Conservation (phyloP, 2,329 filamentous ascomycete genomes). For the Colletotrichum lentis region DNA sequence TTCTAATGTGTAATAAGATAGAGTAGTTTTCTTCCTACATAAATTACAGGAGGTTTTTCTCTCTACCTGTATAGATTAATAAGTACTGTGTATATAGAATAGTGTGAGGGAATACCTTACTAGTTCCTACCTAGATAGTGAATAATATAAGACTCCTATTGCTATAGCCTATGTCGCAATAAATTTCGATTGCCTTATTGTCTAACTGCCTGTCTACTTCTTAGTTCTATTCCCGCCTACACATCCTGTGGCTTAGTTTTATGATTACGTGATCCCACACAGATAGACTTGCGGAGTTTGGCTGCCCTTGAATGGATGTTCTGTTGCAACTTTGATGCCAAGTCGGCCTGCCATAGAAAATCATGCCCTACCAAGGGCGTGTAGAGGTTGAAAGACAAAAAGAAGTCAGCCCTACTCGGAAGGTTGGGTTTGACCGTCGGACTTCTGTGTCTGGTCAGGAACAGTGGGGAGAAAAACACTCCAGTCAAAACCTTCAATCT, state of each 20-base stretch:
- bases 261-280: background rate
- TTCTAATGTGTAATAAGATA: too few relatives aligned
- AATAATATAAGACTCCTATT: too few relatives aligned
- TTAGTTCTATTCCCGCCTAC: too few relatives aligned
- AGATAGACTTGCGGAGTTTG: background rate
- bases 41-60: too few relatives aligned
- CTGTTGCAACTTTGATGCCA: background rate
- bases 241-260: background rate
- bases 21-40: too few relatives aligned
- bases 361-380: background rate
- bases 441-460: background rate
- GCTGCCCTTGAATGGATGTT: background rate
- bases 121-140: too few relatives aligned
- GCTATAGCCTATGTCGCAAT: constrained; percentile 25
- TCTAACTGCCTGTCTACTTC: background rate
- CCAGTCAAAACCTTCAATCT: background rate
- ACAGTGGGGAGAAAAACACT: background rate
- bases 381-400: background rate
- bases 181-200: constrained; percentile 3
- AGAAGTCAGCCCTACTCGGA: background rate
- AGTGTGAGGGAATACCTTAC: too few relatives aligned
- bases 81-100: too few relatives aligned
- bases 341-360: background rate
- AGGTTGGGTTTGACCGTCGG: background rate
- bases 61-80: too few relatives aligned